Evolutionary conservation across 192 early-diverging fungal species (phyloP).

Genomic region (Glomus cerebriforme): DNA sequence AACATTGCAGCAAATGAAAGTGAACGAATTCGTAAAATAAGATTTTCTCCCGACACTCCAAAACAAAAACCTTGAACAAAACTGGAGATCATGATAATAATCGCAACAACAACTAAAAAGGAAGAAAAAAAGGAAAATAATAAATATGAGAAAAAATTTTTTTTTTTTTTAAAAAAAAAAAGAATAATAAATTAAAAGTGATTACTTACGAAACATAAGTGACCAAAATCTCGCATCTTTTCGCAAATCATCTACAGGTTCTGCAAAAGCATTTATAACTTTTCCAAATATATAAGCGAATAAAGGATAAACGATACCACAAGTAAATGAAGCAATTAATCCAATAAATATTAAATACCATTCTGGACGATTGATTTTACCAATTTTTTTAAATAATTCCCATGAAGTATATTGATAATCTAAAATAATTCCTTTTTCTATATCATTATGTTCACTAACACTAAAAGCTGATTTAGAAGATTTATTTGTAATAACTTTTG

Average conservation of each 20-base stretch:
- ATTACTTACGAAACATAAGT: conserved; percentile 48
- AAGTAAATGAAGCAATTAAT: not conserved
- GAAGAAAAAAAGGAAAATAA: not conserved
- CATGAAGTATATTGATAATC: conserved; percentile 12
- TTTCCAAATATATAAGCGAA: conserved; percentile 71
- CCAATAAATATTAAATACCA: not conserved
- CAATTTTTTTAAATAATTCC: conserved; percentile 9
- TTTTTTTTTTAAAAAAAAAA: not conserved
- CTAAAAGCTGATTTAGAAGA: not conserved
- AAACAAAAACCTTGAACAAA: too few species aligned
- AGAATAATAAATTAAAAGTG: not conserved
- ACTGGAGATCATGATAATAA: not conserved
- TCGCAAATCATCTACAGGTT: conserved; percentile 3
- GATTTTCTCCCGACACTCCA: conserved; percentile 52
- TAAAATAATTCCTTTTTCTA: not conserved
- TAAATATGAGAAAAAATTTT: not conserved
- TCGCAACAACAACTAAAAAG: not conserved
- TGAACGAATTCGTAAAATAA: conserved; percentile 62
- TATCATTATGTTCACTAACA: not conserved
- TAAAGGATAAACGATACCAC: conserved; percentile 56
- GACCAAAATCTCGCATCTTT: conserved; percentile 48
- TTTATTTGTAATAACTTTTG: not conserved
- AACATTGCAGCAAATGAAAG: conserved; percentile 65
- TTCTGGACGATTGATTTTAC: conserved; percentile 8
- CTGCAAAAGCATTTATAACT: too few species aligned